Conservation (phyloP, 805 yeast species). For the Yamadazyma laniorum region DNA sequence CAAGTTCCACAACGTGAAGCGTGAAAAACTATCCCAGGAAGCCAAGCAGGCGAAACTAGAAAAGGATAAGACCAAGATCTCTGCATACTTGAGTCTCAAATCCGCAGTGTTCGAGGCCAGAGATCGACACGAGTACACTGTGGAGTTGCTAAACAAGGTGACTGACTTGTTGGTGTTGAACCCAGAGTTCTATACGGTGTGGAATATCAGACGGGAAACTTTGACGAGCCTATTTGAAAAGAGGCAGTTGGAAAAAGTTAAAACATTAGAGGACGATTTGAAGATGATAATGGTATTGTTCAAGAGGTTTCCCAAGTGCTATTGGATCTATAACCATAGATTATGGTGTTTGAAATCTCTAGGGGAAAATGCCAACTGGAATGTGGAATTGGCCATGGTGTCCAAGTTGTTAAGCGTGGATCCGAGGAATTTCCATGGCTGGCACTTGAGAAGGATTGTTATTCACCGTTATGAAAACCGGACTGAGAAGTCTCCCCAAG, state of each 20-base stretch:
- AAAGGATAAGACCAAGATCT: conserved; percentile 62
- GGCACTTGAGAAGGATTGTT: conserved; percentile 87
- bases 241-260: conserved; percentile 4
- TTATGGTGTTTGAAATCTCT: conserved; percentile 63
- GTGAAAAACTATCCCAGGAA: conserved; percentile 56
- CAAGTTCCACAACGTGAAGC: conserved; percentile 69
- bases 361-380: conserved; percentile 61
- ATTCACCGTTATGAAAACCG: conserved; percentile 38
- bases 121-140: conserved; percentile 16
- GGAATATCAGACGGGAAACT: conserved; percentile 87
- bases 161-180: conserved; percentile 59
- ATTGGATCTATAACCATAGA: conserved; percentile 97
- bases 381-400: conserved; percentile 67
- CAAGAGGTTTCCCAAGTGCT: conserved; percentile 76
- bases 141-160: conserved; percentile 50
- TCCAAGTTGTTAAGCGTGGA: conserved; percentile 67
- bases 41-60: conserved; percentile 49
- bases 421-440: conserved; percentile 87
- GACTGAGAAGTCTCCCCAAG: neutral
- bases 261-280: conserved; percentile 54
- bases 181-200: conserved; percentile 84
- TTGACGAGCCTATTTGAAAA: conserved; percentile 33
- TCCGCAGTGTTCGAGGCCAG: conserved; percentile 38
- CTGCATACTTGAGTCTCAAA: conserved; percentile 49
- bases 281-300: conserved; percentile 56